A percentile compares a stretch with the other conserved stretches of the same genome.
These are phyloP conservation scores for Kodamaea fukazawae DNA, from an alignment of 805 yeast species.

Conservation along the genomic window DNA sequence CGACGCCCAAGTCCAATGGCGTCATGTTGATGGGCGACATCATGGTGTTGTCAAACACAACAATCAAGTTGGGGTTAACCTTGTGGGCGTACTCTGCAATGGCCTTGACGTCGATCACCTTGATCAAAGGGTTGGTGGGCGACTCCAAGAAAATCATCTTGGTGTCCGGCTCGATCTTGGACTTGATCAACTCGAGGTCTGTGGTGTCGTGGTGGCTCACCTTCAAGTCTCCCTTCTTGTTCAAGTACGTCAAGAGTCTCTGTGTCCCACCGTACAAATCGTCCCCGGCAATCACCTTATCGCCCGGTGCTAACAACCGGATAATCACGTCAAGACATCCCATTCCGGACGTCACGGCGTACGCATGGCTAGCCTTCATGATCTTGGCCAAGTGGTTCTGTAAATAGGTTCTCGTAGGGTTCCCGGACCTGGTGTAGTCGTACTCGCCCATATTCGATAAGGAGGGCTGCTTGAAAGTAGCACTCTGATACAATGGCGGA, in stretches of 20 bases:
- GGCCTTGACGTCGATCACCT: constrained; percentile 74
- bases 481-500: constrained; percentile 87
- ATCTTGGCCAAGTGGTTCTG: constrained; percentile 76
- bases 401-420: constrained; percentile 82
- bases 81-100: constrained; percentile 66
- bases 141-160: constrained; percentile 81
- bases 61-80: constrained; percentile 62
- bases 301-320: constrained; percentile 74
- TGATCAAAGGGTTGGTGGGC: constrained; percentile 92
- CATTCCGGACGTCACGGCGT: constrained; percentile 91
- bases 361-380: constrained; percentile 73
- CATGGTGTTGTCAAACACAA: constrained; percentile 95
- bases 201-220: constrained; percentile 84
- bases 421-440: constrained; percentile 87
- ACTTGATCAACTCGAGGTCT: constrained; percentile 55
- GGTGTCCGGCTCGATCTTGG: constrained; percentile 56
- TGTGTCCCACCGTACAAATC: constrained; percentile 95
- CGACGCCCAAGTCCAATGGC: constrained; percentile 84
- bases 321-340: constrained; percentile 85
- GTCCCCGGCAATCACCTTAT: constrained; percentile 89
- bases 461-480: constrained; percentile 86
- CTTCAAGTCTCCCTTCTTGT: constrained; percentile 58
- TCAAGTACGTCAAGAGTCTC: constrained; percentile 72
- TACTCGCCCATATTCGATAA: constrained; percentile 68
- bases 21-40: constrained; percentile 86